Base-by-base conservation (phyloP, 208 protist genomes). In the Crithidia mellificae region DNA sequence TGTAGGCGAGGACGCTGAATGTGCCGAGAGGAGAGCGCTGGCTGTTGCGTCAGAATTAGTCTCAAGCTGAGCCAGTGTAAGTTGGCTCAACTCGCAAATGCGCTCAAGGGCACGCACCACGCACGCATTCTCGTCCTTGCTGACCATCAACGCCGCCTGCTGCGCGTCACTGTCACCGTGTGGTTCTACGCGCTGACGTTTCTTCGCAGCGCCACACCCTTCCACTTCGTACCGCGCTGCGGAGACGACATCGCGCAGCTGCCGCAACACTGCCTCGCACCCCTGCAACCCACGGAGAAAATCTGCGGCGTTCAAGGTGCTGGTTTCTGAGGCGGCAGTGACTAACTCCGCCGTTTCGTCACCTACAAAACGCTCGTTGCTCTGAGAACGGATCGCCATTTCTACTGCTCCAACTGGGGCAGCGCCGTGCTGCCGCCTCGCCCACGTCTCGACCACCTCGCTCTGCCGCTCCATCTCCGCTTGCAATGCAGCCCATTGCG, bases 191-290 rank as follows among this genome's bases (percentile, higher is more conserved):
- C 62, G 56, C 29, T 17, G 70, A 41, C 70, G 56, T 47, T 76
- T 76, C 32, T 29, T 4, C n/a, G 39, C 54, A 0, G 14, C 52
- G 20, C 12, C 54, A n/a, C 9, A 14, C 14, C 38, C 38, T n/a
- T 38, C 32, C 9, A 51, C 2, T 12, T 20, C 32, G 6, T 27
- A 27, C 6, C 44, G 19, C 19, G 34, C 24, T 2, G 17, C 4
- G 11, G 25, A 27, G n/a, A 46, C 32, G 29, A 15, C 6, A 0
- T 46, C 20, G 17, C 61, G 49, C 46, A 76, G 49, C 36, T 53
- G 70, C 43, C 36, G 63, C 19, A 76, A 49, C 46, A 76, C 36
- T 6, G 56, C 17, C 70, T 63, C 55, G 20, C 70, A 76, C 22
- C 63, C 32, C 38, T 29, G 25, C 22, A 76, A 54, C 14, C 63